These are phyloP conservation scores for Skeletonema costatum DNA, from an alignment of 108 stramenopile species.

Conservation along the genomic window DNA sequence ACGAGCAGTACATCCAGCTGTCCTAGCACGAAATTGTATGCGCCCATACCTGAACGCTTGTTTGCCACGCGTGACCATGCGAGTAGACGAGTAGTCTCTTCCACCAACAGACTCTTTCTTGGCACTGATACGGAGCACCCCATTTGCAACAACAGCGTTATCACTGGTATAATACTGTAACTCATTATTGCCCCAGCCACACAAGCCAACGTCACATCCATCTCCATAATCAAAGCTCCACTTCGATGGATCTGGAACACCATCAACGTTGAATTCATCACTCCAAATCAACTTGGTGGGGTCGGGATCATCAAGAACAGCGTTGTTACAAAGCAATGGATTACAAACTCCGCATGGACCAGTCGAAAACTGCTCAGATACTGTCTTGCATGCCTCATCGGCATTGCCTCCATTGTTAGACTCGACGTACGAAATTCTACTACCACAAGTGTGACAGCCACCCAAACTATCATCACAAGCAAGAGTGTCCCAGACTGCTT, in stretches of 20 bases:
- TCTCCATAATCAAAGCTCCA: conserved; percentile 26
- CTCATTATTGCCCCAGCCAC: conserved; percentile 35
- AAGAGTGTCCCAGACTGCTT: background rate
- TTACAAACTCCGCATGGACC: conserved; percentile 1
- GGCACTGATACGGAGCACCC: conserved; percentile 16
- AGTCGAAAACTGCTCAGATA: conserved; percentile 4
- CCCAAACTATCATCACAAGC: background rate
- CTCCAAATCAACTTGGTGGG: conserved; percentile 19
- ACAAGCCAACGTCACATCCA: conserved; percentile 20
- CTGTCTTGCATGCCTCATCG: conserved; percentile 2
- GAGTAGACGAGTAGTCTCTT: conserved; percentile 19
- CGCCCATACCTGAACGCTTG: conserved; percentile 28
- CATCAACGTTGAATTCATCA: conserved; percentile 26
- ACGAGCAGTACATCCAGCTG: conserved; percentile 15
- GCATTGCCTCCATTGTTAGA: background rate
- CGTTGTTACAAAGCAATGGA: background rate
- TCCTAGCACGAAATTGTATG: conserved; percentile 30
- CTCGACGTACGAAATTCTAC: background rate
- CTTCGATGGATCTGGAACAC: conserved; percentile 15
- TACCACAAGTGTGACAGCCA: background rate
- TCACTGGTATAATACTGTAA: conserved; percentile 3
- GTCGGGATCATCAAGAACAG: background rate
- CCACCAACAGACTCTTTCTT: conserved; percentile 1
- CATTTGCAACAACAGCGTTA: conserved; percentile 30
- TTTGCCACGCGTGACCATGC: conserved; percentile 23